Evolutionary conservation across 495 filamentous ascomycete genomes (phyloP).

Genomic region (Talaromyces ruber): DNA sequence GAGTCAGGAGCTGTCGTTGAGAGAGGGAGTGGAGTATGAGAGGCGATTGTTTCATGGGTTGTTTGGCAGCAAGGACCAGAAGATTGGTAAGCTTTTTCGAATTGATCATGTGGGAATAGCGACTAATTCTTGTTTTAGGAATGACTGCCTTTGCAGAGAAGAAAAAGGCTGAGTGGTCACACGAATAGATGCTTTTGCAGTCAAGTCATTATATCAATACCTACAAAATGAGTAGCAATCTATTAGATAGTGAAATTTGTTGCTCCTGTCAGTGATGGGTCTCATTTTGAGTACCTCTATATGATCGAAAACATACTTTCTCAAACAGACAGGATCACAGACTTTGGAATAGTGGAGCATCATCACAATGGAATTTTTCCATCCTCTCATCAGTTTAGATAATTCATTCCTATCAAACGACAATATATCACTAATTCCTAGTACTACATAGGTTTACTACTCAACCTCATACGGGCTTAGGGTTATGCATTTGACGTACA

Average conservation of each 20-base stretch:
- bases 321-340: neutral
- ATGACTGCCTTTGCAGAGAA: slow-evolving; percentile 96
- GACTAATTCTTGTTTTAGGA: slow-evolving; percentile 28
- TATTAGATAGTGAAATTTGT: neutral
- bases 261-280: neutral
- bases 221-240: neutral
- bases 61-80: slow-evolving; percentile 93
- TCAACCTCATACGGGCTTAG: neutral
- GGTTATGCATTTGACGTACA: neutral
- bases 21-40: slow-evolving; percentile 93
- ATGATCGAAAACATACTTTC: neutral
- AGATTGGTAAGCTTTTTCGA: slow-evolving; percentile 62
- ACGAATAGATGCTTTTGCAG: slow-evolving; percentile 45
- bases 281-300: neutral
- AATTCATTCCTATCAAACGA: neutral
- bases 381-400: neutral
- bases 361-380: neutral
- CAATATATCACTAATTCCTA: no score
- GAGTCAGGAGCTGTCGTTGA: slow-evolving; percentile 77
- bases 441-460: no score
- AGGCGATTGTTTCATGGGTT: slow-evolving; percentile 81
- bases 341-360: neutral
- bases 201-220: neutral
- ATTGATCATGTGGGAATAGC: neutral
- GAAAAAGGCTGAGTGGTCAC: slow-evolving; percentile 83